Base-by-base conservation (phyloP, 129 eudicot species). In the Pulicaria dysenterica region DNA sequence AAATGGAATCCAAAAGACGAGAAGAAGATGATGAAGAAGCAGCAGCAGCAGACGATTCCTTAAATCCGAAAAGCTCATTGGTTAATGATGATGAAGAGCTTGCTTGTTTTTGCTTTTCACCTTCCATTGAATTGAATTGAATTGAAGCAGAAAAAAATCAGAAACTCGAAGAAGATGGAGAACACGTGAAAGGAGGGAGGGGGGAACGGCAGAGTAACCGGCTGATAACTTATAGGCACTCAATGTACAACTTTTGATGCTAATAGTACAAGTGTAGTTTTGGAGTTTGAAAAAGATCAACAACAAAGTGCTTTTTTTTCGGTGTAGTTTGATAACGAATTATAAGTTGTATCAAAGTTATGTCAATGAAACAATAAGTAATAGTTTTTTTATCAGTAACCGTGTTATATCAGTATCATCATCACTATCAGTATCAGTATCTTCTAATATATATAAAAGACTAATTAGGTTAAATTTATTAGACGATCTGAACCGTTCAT, bases 21-120 rank as follows among this genome's bases (percentile, higher is more conserved):
- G 96, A 77, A 48, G 92, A 81, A 0, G 85, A 59, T 3, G 90
- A 54, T 14, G 82, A 37, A 13, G 64, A 24, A 24, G 31, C 31
- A 24, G 31, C 31, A 24, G 31, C 31, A 24, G 31, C 31, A 24
- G 31, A 68, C 36, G 83, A 77, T 8, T 85, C 87, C 70, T 82
- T 89, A 10, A 88, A 74, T 64, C 93, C 93, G 49, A 90, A 87
- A 67, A 90, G 96, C 38, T 87, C 88, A 81, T 83, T 59, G 58
- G 86, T 72, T 7, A 85, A 83, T 3, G 96, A 89, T 19, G 85
- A 73, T 0, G 79, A 73, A 58, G 85, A 79, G 41, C 58, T 70
- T 38, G 64, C 13, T 68, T 79, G 69, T 61, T 84, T 86, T 60
- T 79, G 69, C 58, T 84, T 86, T 60, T 72, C 72, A 5, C 67